Evolutionary conservation across 2,329 filamentous ascomycete species (phyloP).

Genomic region (Davidsoniella virescens): DNA sequence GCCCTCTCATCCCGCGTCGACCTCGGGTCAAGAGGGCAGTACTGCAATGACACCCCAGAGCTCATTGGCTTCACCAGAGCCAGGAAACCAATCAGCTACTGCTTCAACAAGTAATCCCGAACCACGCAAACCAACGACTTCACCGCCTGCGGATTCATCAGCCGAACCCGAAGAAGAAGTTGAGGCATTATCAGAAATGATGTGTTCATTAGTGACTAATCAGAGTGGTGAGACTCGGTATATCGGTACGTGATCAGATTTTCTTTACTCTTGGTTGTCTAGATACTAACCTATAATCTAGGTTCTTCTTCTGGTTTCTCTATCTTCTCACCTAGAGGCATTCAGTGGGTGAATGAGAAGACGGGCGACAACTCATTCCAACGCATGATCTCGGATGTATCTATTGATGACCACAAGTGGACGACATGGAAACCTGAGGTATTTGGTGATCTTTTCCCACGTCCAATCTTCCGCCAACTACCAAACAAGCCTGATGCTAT

Average conservation of each 20-base stretch:
- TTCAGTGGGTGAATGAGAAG: constrained; percentile 96
- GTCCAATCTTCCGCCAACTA: constrained; percentile 66
- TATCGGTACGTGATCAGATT: constrained; percentile 47
- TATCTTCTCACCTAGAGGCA: constrained; percentile 95
- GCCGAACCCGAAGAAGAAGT: constrained; percentile 49
- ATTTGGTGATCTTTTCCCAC: constrained; percentile 79
- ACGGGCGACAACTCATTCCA: constrained; percentile 93
- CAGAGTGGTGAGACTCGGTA: constrained; percentile 89
- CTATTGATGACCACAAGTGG: constrained; percentile 87
- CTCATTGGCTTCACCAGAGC: constrained; percentile 37
- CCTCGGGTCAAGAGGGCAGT: constrained; percentile 22
- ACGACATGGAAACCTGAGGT: constrained; percentile 97
- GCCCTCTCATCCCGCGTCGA: constrained; percentile 27
- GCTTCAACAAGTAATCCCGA: constrained; percentile 16
- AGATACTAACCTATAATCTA: constrained; percentile 20
- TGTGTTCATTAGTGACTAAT: constrained; percentile 95
- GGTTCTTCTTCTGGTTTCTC: constrained; percentile 95
- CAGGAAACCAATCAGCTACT: constrained; percentile 17
- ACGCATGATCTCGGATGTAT: constrained; percentile 83
- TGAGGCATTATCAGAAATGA: constrained; percentile 87
- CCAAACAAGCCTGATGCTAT: constrained; percentile 77
- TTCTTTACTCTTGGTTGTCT: no score
- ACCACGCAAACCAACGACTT: constrained; percentile 17
- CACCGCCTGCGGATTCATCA: constrained; percentile 20
- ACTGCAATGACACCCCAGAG: constrained; percentile 34